A percentile compares a stretch with the other conserved stretches of the same genome.
Conservation (phyloP, 1,139 yeast genomes). For the Zygoascus meyerae region DNA sequence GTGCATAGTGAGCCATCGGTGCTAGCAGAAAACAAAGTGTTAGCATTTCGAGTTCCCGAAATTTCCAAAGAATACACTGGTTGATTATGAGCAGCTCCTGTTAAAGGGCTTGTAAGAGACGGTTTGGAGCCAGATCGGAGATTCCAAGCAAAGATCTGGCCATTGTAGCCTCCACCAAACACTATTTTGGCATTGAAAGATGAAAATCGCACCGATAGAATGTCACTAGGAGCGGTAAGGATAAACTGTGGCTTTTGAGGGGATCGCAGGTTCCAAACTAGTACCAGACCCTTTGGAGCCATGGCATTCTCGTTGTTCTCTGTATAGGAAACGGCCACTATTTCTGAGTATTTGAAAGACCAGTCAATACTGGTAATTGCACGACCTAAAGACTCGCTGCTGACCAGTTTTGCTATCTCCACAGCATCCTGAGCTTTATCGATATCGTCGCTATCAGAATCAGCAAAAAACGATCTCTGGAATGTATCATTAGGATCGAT, state of each 20-base stretch:
- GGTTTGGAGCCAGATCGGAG: slow-evolving; percentile 32
- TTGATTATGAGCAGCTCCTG: slow-evolving; percentile 38
- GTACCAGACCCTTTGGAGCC: slow-evolving; percentile 33
- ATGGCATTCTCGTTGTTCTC: slow-evolving; percentile 23
- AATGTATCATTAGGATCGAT: background rate
- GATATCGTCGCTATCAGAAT: slow-evolving; percentile 34
- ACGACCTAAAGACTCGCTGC: slow-evolving; percentile 26
- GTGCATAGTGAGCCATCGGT: slow-evolving; percentile 45
- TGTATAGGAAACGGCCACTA: slow-evolving; percentile 38
- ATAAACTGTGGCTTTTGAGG: slow-evolving; percentile 42
- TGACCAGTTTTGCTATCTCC: slow-evolving; percentile 23
- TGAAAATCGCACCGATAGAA: slow-evolving; percentile 39
- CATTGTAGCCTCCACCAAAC: slow-evolving; percentile 45
- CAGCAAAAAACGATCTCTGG: slow-evolving; percentile 8
- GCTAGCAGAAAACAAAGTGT: slow-evolving; percentile 37
- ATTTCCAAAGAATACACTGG: slow-evolving; percentile 39
- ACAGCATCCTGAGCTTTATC: slow-evolving; percentile 29
- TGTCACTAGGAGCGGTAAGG: slow-evolving; percentile 43
- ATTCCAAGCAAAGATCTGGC: slow-evolving; percentile 46
- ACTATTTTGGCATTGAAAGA: slow-evolving; percentile 35
- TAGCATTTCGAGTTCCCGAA: slow-evolving; percentile 33
- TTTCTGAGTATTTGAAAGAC: slow-evolving; percentile 40
- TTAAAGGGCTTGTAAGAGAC: slow-evolving; percentile 32
- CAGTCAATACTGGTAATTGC: slow-evolving; percentile 40
- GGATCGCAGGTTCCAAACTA: slow-evolving; percentile 38